A percentile compares a stretch with the other conserved stretches of the same genome.
These are phyloP conservation scores for Aspergillus latus DNA, from an alignment of 2,329 filamentous ascomycete genomes.

Conservation along the genomic window DNA sequence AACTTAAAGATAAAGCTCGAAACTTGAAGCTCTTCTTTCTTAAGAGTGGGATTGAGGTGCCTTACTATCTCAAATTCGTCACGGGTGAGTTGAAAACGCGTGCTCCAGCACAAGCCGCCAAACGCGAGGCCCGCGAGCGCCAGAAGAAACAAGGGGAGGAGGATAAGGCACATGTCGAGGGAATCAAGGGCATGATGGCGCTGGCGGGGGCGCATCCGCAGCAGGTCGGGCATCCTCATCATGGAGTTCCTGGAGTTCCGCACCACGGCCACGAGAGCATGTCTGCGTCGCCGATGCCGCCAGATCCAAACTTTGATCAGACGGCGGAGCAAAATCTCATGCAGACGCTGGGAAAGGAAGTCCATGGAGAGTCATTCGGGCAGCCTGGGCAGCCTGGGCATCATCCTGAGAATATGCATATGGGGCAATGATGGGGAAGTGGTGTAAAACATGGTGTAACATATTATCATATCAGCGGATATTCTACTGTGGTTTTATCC, in stretches of 20 bases:
- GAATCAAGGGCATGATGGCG: slow-evolving; percentile 49
- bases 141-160: slow-evolving; percentile 48
- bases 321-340: slow-evolving; percentile 45
- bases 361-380: slow-evolving; percentile 38
- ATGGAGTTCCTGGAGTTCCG: background rate
- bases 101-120: slow-evolving; percentile 64
- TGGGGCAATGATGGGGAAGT: slow-evolving; percentile 27
- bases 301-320: slow-evolving; percentile 40
- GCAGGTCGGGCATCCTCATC: slow-evolving; percentile 20
- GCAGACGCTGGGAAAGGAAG: slow-evolving; percentile 45
- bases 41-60: slow-evolving; percentile 88
- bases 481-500: background rate
- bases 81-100: slow-evolving; percentile 87
- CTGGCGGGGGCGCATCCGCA: slow-evolving; percentile 44
- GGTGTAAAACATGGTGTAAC: slow-evolving; percentile 9
- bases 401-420: slow-evolving; percentile 34
- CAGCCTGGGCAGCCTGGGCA: slow-evolving; percentile 21
- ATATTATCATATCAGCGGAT: background rate
- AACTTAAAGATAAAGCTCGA: slow-evolving; percentile 86
- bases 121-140: slow-evolving; percentile 49
- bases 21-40: slow-evolving; percentile 90
- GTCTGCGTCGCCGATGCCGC: slow-evolving; percentile 40
- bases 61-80: slow-evolving; percentile 81
- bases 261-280: slow-evolving; percentile 35
- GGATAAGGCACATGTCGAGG: slow-evolving; percentile 50